phyloP scores from a whole-genome alignment of 2,329 filamentous ascomycete genomes.

The Trichophyton rubrum region DNA sequence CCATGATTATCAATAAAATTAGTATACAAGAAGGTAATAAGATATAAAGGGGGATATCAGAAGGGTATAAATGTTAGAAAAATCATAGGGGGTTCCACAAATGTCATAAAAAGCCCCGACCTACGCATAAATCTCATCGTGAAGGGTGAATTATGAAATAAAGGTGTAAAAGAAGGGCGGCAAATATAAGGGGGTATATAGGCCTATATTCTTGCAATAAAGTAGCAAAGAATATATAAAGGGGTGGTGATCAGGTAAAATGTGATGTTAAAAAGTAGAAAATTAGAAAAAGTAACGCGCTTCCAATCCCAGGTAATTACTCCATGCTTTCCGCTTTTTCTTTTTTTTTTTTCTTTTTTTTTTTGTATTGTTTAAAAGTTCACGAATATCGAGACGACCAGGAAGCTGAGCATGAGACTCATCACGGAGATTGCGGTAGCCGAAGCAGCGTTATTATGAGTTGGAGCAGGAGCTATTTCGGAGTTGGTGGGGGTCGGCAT shows the following conservation, averaged over 20 bases:
- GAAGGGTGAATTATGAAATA: background rate
- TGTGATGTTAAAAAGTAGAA: background rate
- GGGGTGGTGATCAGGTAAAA: background rate
- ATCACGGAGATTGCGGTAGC: slow-evolving; percentile 13
- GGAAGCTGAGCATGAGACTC: slow-evolving; percentile 14
- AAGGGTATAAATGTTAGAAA: slow-evolving; percentile 4
- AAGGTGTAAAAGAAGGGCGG: background rate
- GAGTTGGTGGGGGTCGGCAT: slow-evolving; percentile 5
- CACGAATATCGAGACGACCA: slow-evolving; percentile 12
- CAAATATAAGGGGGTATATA: background rate
- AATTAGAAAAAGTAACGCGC: background rate
- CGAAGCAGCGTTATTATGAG: slow-evolving; percentile 11
- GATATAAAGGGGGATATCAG: background rate
- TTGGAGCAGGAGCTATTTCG: slow-evolving; percentile 7
- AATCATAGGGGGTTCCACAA: background rate
- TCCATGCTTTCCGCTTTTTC: background rate
- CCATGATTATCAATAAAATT: background rate
- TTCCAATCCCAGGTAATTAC: background rate
- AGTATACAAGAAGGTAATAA: background rate
- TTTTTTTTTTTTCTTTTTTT: background rate
- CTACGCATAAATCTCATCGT: slow-evolving; percentile 4
- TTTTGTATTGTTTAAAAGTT: slow-evolving; percentile 7
- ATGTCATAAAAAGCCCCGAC: background rate
- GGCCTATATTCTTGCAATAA: background rate
- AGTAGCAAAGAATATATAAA: background rate